Evolutionary conservation across 208 protist genomes (phyloP).

Genomic region (Trypanosoma avium): DNA sequence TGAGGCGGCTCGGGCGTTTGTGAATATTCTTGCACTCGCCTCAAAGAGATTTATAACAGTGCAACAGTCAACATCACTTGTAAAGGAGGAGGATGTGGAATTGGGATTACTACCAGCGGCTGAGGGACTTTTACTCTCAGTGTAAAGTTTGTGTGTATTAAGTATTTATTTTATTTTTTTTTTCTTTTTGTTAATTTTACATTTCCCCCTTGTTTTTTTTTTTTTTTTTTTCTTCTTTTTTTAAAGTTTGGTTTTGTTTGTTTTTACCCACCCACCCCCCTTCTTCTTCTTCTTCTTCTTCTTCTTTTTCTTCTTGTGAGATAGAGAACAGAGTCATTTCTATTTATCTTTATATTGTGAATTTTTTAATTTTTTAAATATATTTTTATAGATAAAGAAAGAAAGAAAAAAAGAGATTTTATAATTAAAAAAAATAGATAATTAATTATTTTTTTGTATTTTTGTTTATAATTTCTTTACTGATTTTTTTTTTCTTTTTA

Average conservation of each 20-base stretch:
- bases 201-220: neutral
- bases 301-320: too few relatives aligned
- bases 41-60: slow-evolving; percentile 65
- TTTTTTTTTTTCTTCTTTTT: neutral
- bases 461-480: slow-evolving; percentile 14
- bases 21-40: slow-evolving; percentile 74
- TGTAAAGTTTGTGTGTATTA: slow-evolving; percentile 1
- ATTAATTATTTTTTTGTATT: too few relatives aligned
- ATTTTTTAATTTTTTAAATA: slow-evolving; percentile 10
- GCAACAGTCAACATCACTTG: slow-evolving; percentile 27
- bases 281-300: too few relatives aligned
- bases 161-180: neutral
- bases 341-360: slow-evolving; percentile 4
- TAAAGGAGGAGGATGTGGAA: slow-evolving; percentile 52
- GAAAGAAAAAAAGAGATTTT: too few relatives aligned
- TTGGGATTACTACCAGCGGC: slow-evolving; percentile 39
- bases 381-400: slow-evolving; percentile 12
- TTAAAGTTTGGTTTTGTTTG: neutral
- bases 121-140: slow-evolving; percentile 18
- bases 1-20: slow-evolving; percentile 77
- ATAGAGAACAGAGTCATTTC: too few relatives aligned
- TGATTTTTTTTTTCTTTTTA: slow-evolving; percentile 17
- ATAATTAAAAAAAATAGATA: too few relatives aligned
- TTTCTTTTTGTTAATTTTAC: slow-evolving; percentile 20
- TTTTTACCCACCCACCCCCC: too few relatives aligned